Percentiles rank a stretch among this genome's conserved stretches.
Conservation (phyloP, 257 asterid genomes). For the Phtheirospermum japonicum region DNA sequence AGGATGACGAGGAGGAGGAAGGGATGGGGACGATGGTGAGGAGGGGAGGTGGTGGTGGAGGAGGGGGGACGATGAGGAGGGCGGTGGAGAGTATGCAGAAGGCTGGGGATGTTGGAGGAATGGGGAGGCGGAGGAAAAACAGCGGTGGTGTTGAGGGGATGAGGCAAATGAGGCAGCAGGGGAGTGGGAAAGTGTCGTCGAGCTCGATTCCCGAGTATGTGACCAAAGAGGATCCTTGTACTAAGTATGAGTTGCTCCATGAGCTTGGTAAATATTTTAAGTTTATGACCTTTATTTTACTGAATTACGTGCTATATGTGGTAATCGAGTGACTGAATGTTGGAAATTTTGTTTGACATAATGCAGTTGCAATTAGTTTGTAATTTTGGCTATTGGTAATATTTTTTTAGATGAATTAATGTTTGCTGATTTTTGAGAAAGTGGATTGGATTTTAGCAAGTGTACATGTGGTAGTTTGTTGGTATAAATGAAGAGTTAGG, state of each 20-base stretch:
- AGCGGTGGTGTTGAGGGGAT: constrained; percentile 34
- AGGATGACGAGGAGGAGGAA: constrained; percentile 51
- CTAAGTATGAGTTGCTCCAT: constrained; percentile 89
- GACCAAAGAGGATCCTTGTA: constrained; percentile 81
- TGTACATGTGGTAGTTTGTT: constrained; percentile 7
- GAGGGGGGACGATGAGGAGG: constrained; percentile 77
- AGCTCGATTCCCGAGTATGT: constrained; percentile 85
- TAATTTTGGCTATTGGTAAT: neutral
- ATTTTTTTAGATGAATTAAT: constrained; percentile 6
- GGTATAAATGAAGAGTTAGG: constrained; percentile 4
- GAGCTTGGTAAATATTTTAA: constrained; percentile 72
- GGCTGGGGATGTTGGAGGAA: constrained; percentile 56
- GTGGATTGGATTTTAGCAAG: constrained; percentile 9
- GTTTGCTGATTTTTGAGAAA: constrained; percentile 8
- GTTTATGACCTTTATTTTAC: constrained; percentile 23
- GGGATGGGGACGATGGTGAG: constrained; percentile 75
- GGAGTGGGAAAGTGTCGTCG: constrained; percentile 67
- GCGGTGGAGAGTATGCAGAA: constrained; percentile 97
- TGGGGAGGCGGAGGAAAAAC: constrained; percentile 54
- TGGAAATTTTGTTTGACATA: neutral
- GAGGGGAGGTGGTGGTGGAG: constrained; percentile 51
- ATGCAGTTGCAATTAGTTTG: constrained; percentile 21
- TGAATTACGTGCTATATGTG: neutral
- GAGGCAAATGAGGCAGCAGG: constrained; percentile 44
- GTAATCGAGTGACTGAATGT: neutral